These are phyloP conservation scores for Volvariella surrecta DNA, from an alignment of 1,284 basidiomycete species.

Conservation along the genomic window DNA sequence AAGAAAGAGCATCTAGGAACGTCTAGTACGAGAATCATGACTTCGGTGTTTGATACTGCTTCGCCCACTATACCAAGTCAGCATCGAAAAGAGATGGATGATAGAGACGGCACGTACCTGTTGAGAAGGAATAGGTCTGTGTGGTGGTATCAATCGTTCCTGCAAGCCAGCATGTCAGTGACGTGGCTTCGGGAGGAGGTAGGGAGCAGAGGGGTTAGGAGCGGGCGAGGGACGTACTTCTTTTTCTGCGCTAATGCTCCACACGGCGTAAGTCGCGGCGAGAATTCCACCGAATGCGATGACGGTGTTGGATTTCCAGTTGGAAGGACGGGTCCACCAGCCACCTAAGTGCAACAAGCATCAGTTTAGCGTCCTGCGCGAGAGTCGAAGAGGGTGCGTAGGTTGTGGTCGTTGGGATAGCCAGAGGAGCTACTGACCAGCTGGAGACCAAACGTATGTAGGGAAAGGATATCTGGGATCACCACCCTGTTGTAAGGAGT, in stretches of 20 bases:
- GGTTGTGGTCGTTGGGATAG: not conserved
- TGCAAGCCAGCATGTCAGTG: constrained; percentile 9
- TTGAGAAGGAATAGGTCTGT: constrained; percentile 56
- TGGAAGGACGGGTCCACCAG: constrained; percentile 67
- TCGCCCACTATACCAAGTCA: constrained; percentile 34
- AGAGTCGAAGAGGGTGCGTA: not conserved
- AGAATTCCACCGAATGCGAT: constrained; percentile 52
- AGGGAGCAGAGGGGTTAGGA: not conserved
- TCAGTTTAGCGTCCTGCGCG: not conserved
- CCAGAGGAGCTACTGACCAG: constrained; percentile 35
- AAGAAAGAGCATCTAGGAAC: too few relatives aligned
- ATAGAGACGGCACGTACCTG: constrained; percentile 28
- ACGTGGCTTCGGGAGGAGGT: not conserved
- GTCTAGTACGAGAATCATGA: too few relatives aligned
- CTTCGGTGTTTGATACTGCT: constrained; percentile 25
- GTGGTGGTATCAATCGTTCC: constrained; percentile 34
- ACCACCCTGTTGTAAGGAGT: constrained; percentile 41
- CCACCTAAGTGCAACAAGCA: constrained; percentile 40
- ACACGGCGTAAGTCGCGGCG: constrained; percentile 47
- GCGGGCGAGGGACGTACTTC: constrained; percentile 33
- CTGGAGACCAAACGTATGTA: constrained; percentile 64
- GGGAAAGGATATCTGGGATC: constrained; percentile 63
- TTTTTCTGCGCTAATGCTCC: constrained; percentile 51
- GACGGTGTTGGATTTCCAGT: constrained; percentile 63
- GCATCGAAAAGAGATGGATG: not conserved